Evolutionary conservation across 345 rosid species (phyloP), one percentile per base, ranked within the genome.

Genomic region (Eucalyptus virginea): DNA sequence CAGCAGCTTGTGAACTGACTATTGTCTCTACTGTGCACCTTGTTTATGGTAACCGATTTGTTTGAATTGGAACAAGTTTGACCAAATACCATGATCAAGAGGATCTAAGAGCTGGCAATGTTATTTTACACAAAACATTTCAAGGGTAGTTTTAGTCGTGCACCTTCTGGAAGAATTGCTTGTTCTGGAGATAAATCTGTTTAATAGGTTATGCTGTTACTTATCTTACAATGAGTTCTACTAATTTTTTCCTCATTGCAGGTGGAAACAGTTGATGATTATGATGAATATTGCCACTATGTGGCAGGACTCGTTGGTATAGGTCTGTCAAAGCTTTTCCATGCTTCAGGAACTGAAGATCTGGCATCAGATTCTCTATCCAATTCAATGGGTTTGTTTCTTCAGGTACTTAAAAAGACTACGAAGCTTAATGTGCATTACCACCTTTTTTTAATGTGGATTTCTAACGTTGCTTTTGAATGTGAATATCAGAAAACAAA

Each of bases 281-380:
- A 97, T 87, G 97, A 98, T 91, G 99, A 98, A 90, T 98, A 98
- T 91, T 98, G 99, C 93, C 97, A 98, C 92, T 97, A 98, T 91
- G 99, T 95, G 86, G 99, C 99, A 42, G 99, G 99, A 90, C 98
- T 98, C 60, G 99, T 98, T 80, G 99, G 99, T 87, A 90, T 97
- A 90, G 99, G 99, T 88, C 92, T 98, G 89, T 98, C 99, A 86
- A 98, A 97, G 91, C 99, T 98, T 92, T 98, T 98, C 94, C 93
- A 95, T 67, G 99, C 98, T 88, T 95, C 96, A 21, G 96, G 94
- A 18, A 86, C 88, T 32, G 99, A 98, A 93, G 98, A 96, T 93
- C 88, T 97, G 92, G 92, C 92, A 81, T 87, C 97, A 80, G 99
- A 97, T 45, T 86, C 90, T 89, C 96, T 97, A 77, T 96, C 99